phyloP scores from a whole-genome alignment of 495 filamentous ascomycete genomes.

The Aspergillus hancockii region DNA sequence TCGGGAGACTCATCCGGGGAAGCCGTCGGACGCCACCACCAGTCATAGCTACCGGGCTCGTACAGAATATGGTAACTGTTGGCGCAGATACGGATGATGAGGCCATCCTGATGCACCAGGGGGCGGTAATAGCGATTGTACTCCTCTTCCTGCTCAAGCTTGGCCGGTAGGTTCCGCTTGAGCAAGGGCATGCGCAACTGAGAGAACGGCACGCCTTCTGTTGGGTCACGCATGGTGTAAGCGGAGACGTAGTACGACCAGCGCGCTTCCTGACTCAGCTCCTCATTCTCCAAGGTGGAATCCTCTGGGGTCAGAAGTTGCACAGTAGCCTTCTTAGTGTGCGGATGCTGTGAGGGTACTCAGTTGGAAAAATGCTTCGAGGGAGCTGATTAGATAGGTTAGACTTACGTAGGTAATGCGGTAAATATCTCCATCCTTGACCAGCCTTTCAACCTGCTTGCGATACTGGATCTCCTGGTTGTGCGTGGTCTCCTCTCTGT shows the following conservation, averaged over 20 bases:
- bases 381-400: slow-evolving; percentile 1
- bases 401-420: slow-evolving; percentile 76
- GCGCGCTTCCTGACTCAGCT: slow-evolving; percentile 56
- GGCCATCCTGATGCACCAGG: slow-evolving; percentile 67
- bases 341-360: slow-evolving; percentile 49
- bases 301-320: slow-evolving; percentile 79
- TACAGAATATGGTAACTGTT: slow-evolving; percentile 82
- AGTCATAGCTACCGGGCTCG: slow-evolving; percentile 66
- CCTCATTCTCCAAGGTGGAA: slow-evolving; percentile 69
- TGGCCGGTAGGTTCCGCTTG: slow-evolving; percentile 69
- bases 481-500: slow-evolving; percentile 78
- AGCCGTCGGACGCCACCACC: slow-evolving; percentile 49
- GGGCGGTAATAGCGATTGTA: slow-evolving; percentile 52
- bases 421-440: slow-evolving; percentile 89
- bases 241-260: slow-evolving; percentile 96
- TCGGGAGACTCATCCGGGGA: slow-evolving; percentile 43
- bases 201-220: slow-evolving; percentile 73
- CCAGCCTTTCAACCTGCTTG: slow-evolving; percentile 80
- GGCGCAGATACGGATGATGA: slow-evolving; percentile 76
- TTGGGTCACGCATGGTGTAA: slow-evolving; percentile 83
- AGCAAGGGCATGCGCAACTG: slow-evolving; percentile 68
- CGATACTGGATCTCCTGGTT: slow-evolving; percentile 81
- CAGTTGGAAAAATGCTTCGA: slow-evolving; percentile 11
- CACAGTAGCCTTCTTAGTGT: slow-evolving; percentile 58
- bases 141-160: slow-evolving; percentile 50